These are phyloP conservation scores for Ajuga chamaepitys DNA, from an alignment of 257 asterid genomes.

Conservation along the genomic window DNA sequence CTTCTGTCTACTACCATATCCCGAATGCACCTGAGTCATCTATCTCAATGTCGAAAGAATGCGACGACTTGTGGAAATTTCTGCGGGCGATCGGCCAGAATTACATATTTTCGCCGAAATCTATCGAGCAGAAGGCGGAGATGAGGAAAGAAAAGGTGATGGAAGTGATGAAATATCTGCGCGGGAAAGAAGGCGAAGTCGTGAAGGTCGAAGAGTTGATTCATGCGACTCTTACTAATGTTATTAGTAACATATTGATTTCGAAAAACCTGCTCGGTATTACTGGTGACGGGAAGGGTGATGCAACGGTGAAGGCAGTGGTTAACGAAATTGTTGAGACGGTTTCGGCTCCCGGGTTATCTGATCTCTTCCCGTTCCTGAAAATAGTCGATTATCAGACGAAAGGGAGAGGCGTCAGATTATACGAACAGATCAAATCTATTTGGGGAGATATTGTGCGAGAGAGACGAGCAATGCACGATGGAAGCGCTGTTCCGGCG, in stretches of 20 bases:
- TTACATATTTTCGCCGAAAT: background rate
- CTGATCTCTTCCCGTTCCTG: background rate
- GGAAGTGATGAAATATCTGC: conserved; percentile 6
- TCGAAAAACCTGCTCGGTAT: background rate
- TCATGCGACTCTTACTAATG: too few species aligned
- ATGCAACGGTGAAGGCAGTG: background rate
- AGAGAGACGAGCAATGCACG: background rate
- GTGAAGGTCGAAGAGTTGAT: too few species aligned
- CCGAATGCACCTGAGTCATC: too few species aligned
- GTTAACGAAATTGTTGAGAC: background rate
- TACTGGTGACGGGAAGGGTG: background rate
- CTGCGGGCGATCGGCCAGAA: background rate
- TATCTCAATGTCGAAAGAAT: background rate
- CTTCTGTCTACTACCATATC: background rate
- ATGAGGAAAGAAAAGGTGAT: background rate
- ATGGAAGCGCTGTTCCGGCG: background rate
- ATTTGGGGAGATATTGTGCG: background rate
- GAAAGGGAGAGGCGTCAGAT: background rate
- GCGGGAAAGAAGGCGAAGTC: too few species aligned
- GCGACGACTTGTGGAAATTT: background rate
- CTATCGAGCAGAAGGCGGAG: background rate
- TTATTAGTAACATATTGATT: background rate
- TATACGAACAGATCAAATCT: background rate
- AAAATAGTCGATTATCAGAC: background rate
- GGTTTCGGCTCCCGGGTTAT: too few species aligned